These are phyloP conservation scores for Simplicillium sp. DNA, from an alignment of 2,329 filamentous ascomycete species.

Conservation along the genomic window DNA sequence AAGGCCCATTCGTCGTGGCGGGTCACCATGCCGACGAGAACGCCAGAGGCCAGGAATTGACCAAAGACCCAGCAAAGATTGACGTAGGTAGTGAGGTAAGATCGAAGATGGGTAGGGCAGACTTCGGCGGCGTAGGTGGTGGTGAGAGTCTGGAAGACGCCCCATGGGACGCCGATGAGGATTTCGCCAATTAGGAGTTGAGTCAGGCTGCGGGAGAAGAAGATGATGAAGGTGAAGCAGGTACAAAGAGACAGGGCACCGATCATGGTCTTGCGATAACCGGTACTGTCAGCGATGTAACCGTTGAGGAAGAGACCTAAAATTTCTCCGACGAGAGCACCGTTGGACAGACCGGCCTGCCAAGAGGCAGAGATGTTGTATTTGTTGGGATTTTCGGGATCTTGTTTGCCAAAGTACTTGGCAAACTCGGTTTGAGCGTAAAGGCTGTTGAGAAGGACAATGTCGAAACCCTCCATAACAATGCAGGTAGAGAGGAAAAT, in stretches of 20 bases:
- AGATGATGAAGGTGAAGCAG: slow-evolving; percentile 37
- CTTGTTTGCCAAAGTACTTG: slow-evolving; percentile 25
- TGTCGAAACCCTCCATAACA: slow-evolving; percentile 32
- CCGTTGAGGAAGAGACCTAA: slow-evolving; percentile 40
- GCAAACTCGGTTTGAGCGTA: slow-evolving; percentile 29
- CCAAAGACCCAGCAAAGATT: slow-evolving; percentile 20
- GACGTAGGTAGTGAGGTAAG: slow-evolving; percentile 34
- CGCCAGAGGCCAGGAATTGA: slow-evolving; percentile 27
- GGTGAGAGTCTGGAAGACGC: slow-evolving; percentile 35
- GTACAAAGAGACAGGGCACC: slow-evolving; percentile 26
- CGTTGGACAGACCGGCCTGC: slow-evolving; percentile 42
- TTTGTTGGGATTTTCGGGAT: slow-evolving; percentile 18
- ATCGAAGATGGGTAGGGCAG: slow-evolving; percentile 33
- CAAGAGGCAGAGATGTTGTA: slow-evolving; percentile 40
- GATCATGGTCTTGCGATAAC: slow-evolving; percentile 38
- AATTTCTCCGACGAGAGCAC: slow-evolving; percentile 36
- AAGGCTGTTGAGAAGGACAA: slow-evolving; percentile 27
- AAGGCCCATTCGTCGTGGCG: slow-evolving; percentile 28
- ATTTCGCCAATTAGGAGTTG: slow-evolving; percentile 35
- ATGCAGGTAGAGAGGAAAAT: slow-evolving; percentile 26
- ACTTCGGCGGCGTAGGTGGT: slow-evolving; percentile 40
- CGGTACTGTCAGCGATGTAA: slow-evolving; percentile 33
- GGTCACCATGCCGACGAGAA: slow-evolving; percentile 24
- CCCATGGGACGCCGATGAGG: slow-evolving; percentile 36
- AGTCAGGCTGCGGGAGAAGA: slow-evolving; percentile 31